Conservation (phyloP, 163 green algal genomes). For the Chlamydomonas reinhardtii region DNA sequence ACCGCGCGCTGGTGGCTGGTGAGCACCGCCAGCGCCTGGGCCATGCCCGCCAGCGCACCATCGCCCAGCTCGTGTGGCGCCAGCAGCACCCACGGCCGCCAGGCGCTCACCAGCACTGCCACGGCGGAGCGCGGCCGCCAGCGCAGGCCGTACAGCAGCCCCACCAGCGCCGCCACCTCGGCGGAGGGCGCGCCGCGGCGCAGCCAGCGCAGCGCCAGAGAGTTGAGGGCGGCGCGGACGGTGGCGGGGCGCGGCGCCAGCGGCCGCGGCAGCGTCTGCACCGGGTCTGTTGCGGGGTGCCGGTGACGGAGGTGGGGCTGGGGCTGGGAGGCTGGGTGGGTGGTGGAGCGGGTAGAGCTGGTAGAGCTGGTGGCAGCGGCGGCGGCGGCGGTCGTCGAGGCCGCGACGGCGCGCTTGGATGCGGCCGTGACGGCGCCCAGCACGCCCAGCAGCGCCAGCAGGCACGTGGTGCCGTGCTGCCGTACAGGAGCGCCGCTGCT, state of each 20-base stretch:
- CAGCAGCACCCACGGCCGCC: conserved; percentile 32
- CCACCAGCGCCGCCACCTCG: not conserved
- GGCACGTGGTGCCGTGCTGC: conserved; percentile 7
- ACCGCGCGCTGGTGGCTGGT: conserved; percentile 1
- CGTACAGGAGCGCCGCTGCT: not conserved
- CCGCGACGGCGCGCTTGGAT: not conserved
- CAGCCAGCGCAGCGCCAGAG: conserved; percentile 31
- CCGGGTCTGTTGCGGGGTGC: too few species aligned
- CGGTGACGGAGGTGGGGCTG: too few species aligned
- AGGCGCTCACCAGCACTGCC: not conserved
- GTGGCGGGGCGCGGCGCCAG: not conserved
- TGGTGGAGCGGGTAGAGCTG: too few species aligned
- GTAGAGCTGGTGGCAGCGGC: too few species aligned
- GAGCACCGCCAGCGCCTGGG: conserved; percentile 14
- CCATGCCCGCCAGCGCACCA: conserved; percentile 25
- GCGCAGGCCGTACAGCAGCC: not conserved
- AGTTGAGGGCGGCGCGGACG: conserved; percentile 10
- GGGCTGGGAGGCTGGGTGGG: too few species aligned
- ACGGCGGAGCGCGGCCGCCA: conserved; percentile 29
- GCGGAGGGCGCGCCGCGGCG: not conserved
- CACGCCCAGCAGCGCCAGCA: not conserved
- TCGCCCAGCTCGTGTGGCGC: not conserved
- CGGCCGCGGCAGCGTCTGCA: too few species aligned
- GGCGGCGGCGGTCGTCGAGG: too few species aligned
- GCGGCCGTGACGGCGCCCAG: not conserved